phyloP scores from a whole-genome alignment of 2,329 filamentous ascomycete species.

The Fusarium caatingaense region DNA sequence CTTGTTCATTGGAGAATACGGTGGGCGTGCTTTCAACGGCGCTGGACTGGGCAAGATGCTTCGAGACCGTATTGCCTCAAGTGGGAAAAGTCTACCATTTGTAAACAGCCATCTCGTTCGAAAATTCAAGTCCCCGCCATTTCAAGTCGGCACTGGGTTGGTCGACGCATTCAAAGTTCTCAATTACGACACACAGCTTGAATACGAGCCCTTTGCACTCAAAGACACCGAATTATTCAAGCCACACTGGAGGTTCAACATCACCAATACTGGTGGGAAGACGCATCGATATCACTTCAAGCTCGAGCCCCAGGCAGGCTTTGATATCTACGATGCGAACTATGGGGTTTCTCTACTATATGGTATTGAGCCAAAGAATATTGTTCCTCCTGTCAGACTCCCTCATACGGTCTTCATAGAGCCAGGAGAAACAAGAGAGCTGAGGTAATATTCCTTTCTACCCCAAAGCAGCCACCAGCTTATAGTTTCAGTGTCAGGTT shows the following conservation, averaged over 20 bases:
- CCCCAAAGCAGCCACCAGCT: background rate
- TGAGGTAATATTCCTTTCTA: constrained; percentile 39
- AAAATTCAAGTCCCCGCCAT: constrained; percentile 48
- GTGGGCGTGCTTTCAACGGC: constrained; percentile 55
- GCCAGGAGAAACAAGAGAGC: constrained; percentile 47
- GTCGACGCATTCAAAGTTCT: constrained; percentile 60
- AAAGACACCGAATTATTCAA: constrained; percentile 61
- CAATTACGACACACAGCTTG: constrained; percentile 52
- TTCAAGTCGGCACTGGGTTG: constrained; percentile 60
- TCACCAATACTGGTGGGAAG: constrained; percentile 58
- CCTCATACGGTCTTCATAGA: constrained; percentile 43
- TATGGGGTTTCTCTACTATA: constrained; percentile 47
- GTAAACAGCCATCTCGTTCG: constrained; percentile 36
- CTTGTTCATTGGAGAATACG: constrained; percentile 57
- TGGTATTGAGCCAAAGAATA: constrained; percentile 43
- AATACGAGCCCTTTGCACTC: constrained; percentile 59
- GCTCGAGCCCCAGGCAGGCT: constrained; percentile 56
- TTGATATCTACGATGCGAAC: constrained; percentile 48
- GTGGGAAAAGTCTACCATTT: constrained; percentile 50
- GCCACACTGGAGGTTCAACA: constrained; percentile 49
- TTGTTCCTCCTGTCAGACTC: constrained; percentile 48
- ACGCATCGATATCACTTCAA: constrained; percentile 56
- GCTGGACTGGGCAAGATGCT: constrained; percentile 49
- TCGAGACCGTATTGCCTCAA: constrained; percentile 51
- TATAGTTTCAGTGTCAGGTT: constrained; percentile 46